Evolutionary conservation across 345 rosid genomes (phyloP).

Genomic region (Zanthoxylum bungeanum): DNA sequence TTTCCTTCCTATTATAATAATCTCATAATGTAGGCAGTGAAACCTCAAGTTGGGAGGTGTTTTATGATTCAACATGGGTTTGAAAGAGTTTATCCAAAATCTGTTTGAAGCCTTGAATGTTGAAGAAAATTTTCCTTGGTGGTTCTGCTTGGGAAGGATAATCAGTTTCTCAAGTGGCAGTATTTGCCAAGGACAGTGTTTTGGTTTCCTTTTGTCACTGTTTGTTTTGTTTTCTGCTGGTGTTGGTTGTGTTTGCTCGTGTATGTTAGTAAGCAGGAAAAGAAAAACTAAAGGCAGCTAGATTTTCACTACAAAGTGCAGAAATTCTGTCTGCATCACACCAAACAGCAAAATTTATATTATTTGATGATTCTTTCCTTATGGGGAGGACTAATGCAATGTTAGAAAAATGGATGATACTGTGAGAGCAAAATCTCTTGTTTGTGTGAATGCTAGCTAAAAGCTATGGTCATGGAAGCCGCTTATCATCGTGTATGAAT

Average conservation of each 20-base stretch:
- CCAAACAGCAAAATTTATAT: neutral
- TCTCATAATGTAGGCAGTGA: neutral
- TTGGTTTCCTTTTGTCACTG: no score
- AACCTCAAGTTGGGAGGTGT: no score
- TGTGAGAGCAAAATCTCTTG: neutral
- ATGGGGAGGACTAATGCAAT: neutral
- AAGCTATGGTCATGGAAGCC: neutral
- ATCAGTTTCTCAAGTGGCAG: neutral
- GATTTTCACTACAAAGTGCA: neutral
- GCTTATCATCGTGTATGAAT: neutral
- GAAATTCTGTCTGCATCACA: neutral
- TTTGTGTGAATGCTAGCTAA: neutral
- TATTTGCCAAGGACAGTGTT: neutral
- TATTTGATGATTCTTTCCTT: neutral
- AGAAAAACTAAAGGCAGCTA: neutral
- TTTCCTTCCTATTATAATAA: no score
- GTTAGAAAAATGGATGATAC: neutral
- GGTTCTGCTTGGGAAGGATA: neutral
- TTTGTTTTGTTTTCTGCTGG: neutral
- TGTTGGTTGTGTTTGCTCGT: neutral
- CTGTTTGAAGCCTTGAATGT: neutral
- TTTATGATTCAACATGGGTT: no score
- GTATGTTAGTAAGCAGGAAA: neutral
- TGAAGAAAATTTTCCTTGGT: neutral
- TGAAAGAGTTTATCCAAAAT: no score